These are phyloP conservation scores for Pythium chondricola DNA, from an alignment of 352 stramenopile genomes.

Conservation along the genomic window DNA sequence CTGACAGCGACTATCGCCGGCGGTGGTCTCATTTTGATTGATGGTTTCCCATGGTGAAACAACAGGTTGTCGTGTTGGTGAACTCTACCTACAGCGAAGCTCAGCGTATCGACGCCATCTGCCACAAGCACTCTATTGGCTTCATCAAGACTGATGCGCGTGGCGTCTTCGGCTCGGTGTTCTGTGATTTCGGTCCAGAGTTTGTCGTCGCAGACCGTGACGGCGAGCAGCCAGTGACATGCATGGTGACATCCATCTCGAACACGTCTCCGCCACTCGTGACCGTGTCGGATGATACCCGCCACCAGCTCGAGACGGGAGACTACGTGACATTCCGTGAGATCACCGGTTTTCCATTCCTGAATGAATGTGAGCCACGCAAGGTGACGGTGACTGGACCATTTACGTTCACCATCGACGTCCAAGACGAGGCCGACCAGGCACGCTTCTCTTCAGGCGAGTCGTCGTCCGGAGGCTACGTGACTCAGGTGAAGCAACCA, in stretches of 20 bases:
- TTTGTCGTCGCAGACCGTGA: constrained; percentile 94
- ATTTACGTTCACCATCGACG: constrained; percentile 96
- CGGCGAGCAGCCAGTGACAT: constrained; percentile 90
- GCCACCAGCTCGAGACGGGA: constrained; percentile 95
- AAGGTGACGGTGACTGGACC: constrained; percentile 85
- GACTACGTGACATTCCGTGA: constrained; percentile 96
- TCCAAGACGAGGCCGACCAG: constrained; percentile 65
- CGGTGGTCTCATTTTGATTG: not conserved
- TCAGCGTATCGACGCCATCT: constrained; percentile 77
- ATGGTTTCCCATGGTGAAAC: not conserved
- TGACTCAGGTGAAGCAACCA: constrained; percentile 96
- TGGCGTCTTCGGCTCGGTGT: constrained; percentile 94
- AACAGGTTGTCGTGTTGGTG: constrained; percentile 77
- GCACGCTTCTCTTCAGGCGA: constrained; percentile 50
- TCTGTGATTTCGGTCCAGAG: constrained; percentile 96
- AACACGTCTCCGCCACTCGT: constrained; percentile 80
- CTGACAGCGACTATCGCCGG: not conserved
- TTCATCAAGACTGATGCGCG: constrained; percentile 92
- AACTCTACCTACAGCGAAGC: constrained; percentile 70
- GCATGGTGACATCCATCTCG: constrained; percentile 92
- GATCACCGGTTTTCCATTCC: constrained; percentile 87
- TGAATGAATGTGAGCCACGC: constrained; percentile 70
- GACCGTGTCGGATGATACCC: constrained; percentile 97
- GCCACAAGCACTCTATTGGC: constrained; percentile 73
- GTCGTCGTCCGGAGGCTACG: constrained; percentile 77